These are phyloP conservation scores for Didymella glomerata DNA, from an alignment of 2,329 filamentous ascomycete genomes.

Conservation along the genomic window DNA sequence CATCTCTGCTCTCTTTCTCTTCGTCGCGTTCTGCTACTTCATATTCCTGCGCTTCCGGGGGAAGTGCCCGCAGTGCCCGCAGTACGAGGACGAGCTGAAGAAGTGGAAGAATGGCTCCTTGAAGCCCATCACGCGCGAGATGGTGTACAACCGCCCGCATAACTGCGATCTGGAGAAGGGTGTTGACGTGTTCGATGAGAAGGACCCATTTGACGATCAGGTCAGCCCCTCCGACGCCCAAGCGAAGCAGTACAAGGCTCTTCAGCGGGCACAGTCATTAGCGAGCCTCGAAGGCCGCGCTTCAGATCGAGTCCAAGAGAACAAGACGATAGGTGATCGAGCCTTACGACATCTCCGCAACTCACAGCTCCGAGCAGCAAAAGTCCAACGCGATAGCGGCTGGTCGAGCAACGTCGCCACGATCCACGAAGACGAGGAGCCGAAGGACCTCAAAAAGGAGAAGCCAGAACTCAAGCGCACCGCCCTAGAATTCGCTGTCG, in stretches of 20 bases:
- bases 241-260: not conserved
- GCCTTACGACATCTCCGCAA: not conserved
- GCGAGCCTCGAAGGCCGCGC: not conserved
- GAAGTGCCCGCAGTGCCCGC: not conserved
- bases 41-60: slow-evolving; percentile 2
- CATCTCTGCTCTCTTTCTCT: not conserved
- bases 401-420: not conserved
- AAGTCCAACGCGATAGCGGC: not conserved
- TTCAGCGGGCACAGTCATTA: not conserved
- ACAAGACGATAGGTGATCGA: not conserved
- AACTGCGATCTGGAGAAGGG: slow-evolving; percentile 2
- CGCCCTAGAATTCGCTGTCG: not conserved
- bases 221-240: not conserved
- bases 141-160: slow-evolving; percentile 3
- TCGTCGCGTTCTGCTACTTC: slow-evolving; percentile 2
- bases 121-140: not conserved
- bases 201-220: not conserved
- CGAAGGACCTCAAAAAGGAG: not conserved
- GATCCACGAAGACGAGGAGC: not conserved
- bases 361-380: not conserved
- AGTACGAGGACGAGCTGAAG: not conserved
- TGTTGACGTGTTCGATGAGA: not conserved
- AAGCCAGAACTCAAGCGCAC: not conserved
- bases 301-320: not conserved
- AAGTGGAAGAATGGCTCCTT: slow-evolving; percentile 7